Evolutionary conservation across 192 early-diverging fungal species (phyloP).

Genomic region (Linderina pennispora): DNA sequence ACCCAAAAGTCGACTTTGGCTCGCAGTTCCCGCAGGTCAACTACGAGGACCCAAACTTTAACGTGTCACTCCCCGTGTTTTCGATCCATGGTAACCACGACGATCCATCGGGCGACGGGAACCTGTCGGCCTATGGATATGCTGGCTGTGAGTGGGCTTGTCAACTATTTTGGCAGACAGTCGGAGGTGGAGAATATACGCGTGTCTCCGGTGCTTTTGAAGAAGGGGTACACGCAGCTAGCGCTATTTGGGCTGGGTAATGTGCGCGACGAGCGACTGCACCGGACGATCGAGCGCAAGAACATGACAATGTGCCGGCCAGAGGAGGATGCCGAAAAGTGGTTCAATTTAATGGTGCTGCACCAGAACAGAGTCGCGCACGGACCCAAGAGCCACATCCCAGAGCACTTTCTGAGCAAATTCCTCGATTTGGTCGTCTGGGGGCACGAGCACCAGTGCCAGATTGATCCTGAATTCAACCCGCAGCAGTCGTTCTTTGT

Average conservation of each 20-base stretch:
- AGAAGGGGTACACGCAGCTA: conserved; percentile 70
- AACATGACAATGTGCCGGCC: conserved; percentile 72
- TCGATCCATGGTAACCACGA: conserved; percentile 98
- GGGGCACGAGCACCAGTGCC: conserved; percentile 98
- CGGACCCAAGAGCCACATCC: conserved; percentile 79
- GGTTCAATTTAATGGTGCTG: conserved; percentile 88
- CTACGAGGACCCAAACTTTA: conserved; percentile 82
- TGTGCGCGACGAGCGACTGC: conserved; percentile 83
- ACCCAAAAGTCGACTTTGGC: conserved; percentile 65
- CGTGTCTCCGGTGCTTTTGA: conserved; percentile 73
- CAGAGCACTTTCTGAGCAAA: conserved; percentile 73
- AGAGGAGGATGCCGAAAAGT: conserved; percentile 56
- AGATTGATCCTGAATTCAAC: conserved; percentile 68
- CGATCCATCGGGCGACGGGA: conserved; percentile 82
- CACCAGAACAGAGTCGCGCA: conserved; percentile 90
- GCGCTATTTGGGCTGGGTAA: conserved; percentile 92
- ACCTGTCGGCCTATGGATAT: conserved; percentile 79
- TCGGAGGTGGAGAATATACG: conserved; percentile 66
- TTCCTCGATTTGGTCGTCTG: conserved; percentile 85
- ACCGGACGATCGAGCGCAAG: conserved; percentile 65
- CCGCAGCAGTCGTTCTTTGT: conserved; percentile 64
- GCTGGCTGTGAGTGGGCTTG: conserved; percentile 66
- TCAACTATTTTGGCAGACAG: conserved; percentile 92
- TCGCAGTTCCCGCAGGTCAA: conserved; percentile 64
- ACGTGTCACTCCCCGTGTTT: conserved; percentile 82